A percentile compares a stretch with the other conserved stretches of the same genome.
Evolutionary conservation across 345 rosid species (phyloP).

Genomic region (Moricandia arvensis): DNA sequence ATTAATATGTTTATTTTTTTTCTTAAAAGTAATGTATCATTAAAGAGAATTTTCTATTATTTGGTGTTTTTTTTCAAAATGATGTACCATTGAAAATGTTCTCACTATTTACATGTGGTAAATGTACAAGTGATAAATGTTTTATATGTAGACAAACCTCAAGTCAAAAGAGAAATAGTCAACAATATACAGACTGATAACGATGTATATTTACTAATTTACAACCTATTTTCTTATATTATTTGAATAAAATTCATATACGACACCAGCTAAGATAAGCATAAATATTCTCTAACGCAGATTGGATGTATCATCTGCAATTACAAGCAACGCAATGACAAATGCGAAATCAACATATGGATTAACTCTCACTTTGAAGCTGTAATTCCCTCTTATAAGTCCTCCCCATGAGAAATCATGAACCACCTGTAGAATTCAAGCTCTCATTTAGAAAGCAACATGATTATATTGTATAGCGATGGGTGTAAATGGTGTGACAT

Average conservation of each 20-base stretch:
- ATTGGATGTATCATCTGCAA: constrained; percentile 23
- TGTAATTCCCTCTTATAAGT: constrained; percentile 44
- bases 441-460: background rate
- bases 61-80: too few relatives aligned
- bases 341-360: constrained; percentile 57
- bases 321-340: constrained; percentile 37
- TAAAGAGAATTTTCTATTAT: too few relatives aligned
- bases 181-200: constrained; percentile 7
- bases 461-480: background rate
- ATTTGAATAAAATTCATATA: background rate
- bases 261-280: background rate
- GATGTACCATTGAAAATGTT: too few relatives aligned
- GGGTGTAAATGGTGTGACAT: background rate
- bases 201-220: background rate
- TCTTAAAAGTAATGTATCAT: too few relatives aligned
- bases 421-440: constrained; percentile 37
- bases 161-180: background rate
- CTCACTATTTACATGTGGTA: too few relatives aligned
- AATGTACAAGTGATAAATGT: background rate
- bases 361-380: constrained; percentile 44
- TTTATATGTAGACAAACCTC: constrained; percentile 1
- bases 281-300: background rate
- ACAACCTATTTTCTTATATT: background rate
- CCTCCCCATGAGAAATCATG: constrained; percentile 42
- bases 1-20: too few relatives aligned